These are phyloP conservation scores for Hyaloscypha variabilis DNA, from an alignment of 495 filamentous ascomycete species.

Conservation along the genomic window DNA sequence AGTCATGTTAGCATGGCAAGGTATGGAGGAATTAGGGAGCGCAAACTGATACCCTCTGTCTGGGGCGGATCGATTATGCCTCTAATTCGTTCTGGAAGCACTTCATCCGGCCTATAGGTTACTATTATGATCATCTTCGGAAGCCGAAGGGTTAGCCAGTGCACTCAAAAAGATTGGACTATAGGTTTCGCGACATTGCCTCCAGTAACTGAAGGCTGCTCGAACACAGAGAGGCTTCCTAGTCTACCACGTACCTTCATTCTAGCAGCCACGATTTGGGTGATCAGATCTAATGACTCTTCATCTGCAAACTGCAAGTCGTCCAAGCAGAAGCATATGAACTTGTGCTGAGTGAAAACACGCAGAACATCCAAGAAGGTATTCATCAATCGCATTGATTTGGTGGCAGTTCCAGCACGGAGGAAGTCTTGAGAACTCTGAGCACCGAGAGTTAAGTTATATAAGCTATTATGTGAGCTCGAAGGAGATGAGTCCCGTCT, in stretches of 20 bases:
- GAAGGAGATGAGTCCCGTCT: constrained; percentile 28
- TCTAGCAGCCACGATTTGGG: constrained; percentile 69
- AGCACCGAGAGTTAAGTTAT: constrained; percentile 31
- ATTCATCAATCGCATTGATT: constrained; percentile 78
- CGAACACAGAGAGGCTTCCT: not conserved
- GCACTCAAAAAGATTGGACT: not conserved
- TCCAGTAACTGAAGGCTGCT: not conserved
- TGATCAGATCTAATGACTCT: constrained; percentile 79
- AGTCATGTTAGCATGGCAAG: constrained; percentile 21
- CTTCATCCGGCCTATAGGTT: constrained; percentile 60
- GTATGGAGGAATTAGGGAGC: constrained; percentile 11
- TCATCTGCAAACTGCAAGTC: constrained; percentile 87
- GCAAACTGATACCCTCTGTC: constrained; percentile 44
- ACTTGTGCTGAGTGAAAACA: constrained; percentile 72
- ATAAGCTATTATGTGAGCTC: constrained; percentile 25
- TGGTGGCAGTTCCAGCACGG: constrained; percentile 65
- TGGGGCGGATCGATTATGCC: constrained; percentile 48
- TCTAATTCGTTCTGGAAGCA: constrained; percentile 46
- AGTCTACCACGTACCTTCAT: constrained; percentile 47
- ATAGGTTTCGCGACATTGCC: not conserved
- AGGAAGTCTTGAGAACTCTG: constrained; percentile 73
- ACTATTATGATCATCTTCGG: constrained; percentile 69
- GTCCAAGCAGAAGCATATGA: constrained; percentile 83
- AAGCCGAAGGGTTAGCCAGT: not conserved
- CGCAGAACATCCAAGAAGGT: constrained; percentile 84